Conservation (phyloP, 106 monocot species). For the Triglochin maritima region DNA sequence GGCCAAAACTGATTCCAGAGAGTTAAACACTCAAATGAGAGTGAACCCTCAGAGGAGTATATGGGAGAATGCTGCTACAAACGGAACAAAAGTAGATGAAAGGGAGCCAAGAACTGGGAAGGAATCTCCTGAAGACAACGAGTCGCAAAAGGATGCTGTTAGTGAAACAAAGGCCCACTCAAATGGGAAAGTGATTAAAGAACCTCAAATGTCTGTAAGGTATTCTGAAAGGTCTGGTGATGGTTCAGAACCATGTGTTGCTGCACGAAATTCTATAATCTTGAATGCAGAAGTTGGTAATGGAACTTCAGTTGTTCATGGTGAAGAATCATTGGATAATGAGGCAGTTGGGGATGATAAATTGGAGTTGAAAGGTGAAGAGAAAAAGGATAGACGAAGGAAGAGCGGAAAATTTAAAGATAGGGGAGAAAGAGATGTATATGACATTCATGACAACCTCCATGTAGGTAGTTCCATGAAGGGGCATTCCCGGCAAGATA, state of each 20-base stretch:
- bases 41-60: conserved; percentile 37
- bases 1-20: conserved; percentile 39
- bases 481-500: conserved; percentile 38
- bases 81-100: conserved; percentile 32
- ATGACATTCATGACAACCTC: conserved; percentile 32
- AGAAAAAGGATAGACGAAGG: conserved; percentile 69
- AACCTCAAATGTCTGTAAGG: conserved; percentile 39
- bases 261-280: conserved; percentile 21
- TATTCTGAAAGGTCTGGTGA: conserved; percentile 33
- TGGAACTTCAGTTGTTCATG: conserved; percentile 26
- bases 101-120: conserved; percentile 32
- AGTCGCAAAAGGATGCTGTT: conserved; percentile 26
- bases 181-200: conserved; percentile 53
- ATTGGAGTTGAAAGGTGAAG: conserved; percentile 50
- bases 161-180: conserved; percentile 20
- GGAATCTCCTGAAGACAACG: conserved; percentile 7
- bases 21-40: conserved; percentile 26
- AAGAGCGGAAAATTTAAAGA: conserved; percentile 59
- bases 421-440: conserved; percentile 33
- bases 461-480: conserved; percentile 23
- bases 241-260: conserved; percentile 40
- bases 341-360: conserved; percentile 68
- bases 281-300: conserved; percentile 32
- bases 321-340: conserved; percentile 16
- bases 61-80: conserved; percentile 26